A percentile compares a stretch with the other conserved stretches of the same genome.
Evolutionary conservation across 2,329 filamentous ascomycete species (phyloP).

Genomic region (Penicillium vulpinum): DNA sequence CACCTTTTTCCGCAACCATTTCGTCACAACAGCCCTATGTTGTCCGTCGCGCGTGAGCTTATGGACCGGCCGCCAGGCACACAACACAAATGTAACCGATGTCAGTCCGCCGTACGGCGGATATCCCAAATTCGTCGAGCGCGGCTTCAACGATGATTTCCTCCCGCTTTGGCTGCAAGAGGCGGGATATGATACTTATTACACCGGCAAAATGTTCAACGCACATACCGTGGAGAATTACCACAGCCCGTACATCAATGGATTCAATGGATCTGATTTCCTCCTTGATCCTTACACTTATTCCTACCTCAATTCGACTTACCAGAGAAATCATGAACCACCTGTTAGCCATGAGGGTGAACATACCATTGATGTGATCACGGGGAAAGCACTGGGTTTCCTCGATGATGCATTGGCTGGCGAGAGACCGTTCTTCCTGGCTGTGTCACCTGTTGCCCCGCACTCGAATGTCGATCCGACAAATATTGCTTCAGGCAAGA

Average conservation of each 20-base stretch:
- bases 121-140: constrained; percentile 54
- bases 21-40: constrained; percentile 66
- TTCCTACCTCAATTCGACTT: constrained; percentile 65
- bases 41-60: constrained; percentile 67
- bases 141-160: constrained; percentile 53
- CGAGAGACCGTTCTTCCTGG: constrained; percentile 65
- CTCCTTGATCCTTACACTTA: constrained; percentile 58
- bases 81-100: constrained; percentile 70
- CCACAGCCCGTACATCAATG: constrained; percentile 39
- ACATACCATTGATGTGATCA: constrained; percentile 61
- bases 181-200: constrained; percentile 55
- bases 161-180: constrained; percentile 55
- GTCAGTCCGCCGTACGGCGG: constrained; percentile 53
- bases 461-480: constrained; percentile 58
- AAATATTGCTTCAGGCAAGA: constrained; percentile 23
- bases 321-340: constrained; percentile 59
- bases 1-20: constrained; percentile 62
- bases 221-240: constrained; percentile 53
- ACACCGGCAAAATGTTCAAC: constrained; percentile 59
- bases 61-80: constrained; percentile 65
- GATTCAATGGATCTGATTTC: constrained; percentile 47
- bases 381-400: constrained; percentile 59
- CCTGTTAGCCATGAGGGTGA: constrained; percentile 58
- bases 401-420: constrained; percentile 60
- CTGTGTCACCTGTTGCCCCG: constrained; percentile 65